Evolutionary conservation across 2,329 filamentous ascomycete species (phyloP), one percentile per base, ranked within the genome.

Genomic region (Alternaria sp.): DNA sequence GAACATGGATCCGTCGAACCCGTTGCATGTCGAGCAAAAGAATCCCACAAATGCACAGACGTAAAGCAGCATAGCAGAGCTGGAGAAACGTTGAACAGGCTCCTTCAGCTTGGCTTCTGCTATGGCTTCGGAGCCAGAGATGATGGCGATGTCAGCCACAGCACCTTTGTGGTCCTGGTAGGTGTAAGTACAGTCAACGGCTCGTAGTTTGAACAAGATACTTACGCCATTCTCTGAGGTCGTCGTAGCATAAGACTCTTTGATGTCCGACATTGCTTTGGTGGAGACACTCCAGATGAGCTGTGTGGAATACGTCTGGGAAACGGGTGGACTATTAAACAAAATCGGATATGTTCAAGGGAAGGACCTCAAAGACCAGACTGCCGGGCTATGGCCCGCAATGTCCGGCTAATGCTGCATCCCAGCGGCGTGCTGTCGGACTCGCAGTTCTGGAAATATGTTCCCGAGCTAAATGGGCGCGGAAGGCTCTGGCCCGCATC

Each of bases 1-100:
- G 70, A 88, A 86, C 54, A 89, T 82, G 26, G 84, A 86, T 41
- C 86, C 86, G 67, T 89, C 87, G 66, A 86, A 88, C 26, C 87
- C 87, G 73, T 87, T 87, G 82, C 85, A 84, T 9, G 84, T 87
- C 23, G 83, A 85, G 63, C 79, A 82, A 66, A 82, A 79, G 71
- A 81, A 84, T 30, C 80, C 82, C 14, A 65, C 58, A 43, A 74
- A 59, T 23, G 66, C 63, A 47, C 68, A 72, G 15, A 71, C 44
- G 55, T 69, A 73, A 9, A 77, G 71, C 37, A 72, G 61, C 21
- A 78, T 55, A 18, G 71, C 65, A 46, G 60, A 60, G 9, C 20
- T 18, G 41, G 60, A 66, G 57, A 75, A 72, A 6, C 55, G 50
- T 4, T 33, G 58, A 1, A 84, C 82, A 9, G 84, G 83, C 70